Evolutionary conservation across 2,329 filamentous ascomycete species (phyloP).

Genomic region (Alternaria sp.): DNA sequence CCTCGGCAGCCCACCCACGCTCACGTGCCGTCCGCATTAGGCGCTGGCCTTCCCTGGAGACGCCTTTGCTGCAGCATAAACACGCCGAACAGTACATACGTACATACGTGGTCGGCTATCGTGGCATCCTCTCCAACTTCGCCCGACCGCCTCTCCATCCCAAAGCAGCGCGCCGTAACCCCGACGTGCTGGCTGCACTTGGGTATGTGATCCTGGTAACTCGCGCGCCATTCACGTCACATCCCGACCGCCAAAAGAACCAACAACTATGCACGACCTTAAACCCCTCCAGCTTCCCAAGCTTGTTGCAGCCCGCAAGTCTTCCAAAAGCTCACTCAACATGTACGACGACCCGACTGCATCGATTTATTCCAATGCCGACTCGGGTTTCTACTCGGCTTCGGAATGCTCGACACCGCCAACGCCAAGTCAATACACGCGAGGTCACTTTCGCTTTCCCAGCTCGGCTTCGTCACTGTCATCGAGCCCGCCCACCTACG

Average conservation of each 20-base stretch:
- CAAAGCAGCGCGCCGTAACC: conserved; percentile 29
- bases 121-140: conserved; percentile 50
- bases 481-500: conserved; percentile 60
- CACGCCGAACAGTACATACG: conserved; percentile 42
- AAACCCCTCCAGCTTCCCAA: conserved; percentile 52
- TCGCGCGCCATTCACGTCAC: conserved; percentile 40
- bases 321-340: conserved; percentile 46
- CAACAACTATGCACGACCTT: conserved; percentile 49
- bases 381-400: conserved; percentile 58
- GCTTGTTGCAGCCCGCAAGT: conserved; percentile 50
- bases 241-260: conserved; percentile 26
- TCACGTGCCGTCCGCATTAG: conserved; percentile 47
- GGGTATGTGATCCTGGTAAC: conserved; percentile 50
- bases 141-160: conserved; percentile 42
- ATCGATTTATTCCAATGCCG: conserved; percentile 46
- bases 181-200: conserved; percentile 29
- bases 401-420: conserved; percentile 76
- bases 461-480: conserved; percentile 84
- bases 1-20: conserved; percentile 19
- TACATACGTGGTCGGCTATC: conserved; percentile 52
- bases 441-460: conserved; percentile 70
- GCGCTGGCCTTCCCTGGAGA: conserved; percentile 34
- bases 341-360: conserved; percentile 44
- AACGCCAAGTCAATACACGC: conserved; percentile 73
- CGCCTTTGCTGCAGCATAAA: conserved; percentile 35